These are phyloP conservation scores for Brassica incana DNA, from an alignment of 345 rosid genomes.

Conservation along the genomic window DNA sequence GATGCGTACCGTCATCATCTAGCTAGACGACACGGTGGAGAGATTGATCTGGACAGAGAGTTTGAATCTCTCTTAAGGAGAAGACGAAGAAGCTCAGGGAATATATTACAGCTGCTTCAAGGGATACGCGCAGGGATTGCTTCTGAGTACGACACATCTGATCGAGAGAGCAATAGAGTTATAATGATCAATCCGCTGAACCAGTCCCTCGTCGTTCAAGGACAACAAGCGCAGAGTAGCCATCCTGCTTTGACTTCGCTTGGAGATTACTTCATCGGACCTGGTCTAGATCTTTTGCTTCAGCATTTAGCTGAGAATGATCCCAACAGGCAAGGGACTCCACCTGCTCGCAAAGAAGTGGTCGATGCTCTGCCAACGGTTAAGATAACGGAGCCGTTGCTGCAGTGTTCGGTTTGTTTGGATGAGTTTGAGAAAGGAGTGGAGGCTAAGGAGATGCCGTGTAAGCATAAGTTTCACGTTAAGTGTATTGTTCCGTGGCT, in stretches of 20 bases:
- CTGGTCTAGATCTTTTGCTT: conserved; percentile 76
- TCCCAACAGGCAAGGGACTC: not conserved
- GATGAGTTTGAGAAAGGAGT: not conserved
- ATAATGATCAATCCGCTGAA: conserved; percentile 64
- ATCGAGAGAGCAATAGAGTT: conserved; percentile 41
- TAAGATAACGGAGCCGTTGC: conserved; percentile 36
- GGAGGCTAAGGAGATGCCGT: not conserved
- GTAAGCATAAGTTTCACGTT: not conserved
- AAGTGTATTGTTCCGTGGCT: conserved; percentile 67
- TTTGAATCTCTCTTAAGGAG: conserved; percentile 63
- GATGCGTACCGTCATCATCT: conserved; percentile 31
- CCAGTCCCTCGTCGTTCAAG: conserved; percentile 50
- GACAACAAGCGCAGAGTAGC: conserved; percentile 34
- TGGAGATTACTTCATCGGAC: conserved; percentile 83
- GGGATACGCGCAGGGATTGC: conserved; percentile 75
- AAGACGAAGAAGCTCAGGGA: conserved; percentile 70
- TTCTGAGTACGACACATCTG: conserved; percentile 60
- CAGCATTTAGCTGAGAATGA: conserved; percentile 85
- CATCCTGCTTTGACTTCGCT: conserved; percentile 53
- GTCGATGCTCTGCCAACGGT: not conserved
- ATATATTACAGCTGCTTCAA: conserved; percentile 72
- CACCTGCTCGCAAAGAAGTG: conserved; percentile 70
- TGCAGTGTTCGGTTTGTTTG: conserved; percentile 3
- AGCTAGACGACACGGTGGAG: conserved; percentile 48
- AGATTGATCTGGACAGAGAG: conserved; percentile 60